Conservation (phyloP, 2,329 filamentous ascomycete genomes). For the Monosporascus sp. region DNA sequence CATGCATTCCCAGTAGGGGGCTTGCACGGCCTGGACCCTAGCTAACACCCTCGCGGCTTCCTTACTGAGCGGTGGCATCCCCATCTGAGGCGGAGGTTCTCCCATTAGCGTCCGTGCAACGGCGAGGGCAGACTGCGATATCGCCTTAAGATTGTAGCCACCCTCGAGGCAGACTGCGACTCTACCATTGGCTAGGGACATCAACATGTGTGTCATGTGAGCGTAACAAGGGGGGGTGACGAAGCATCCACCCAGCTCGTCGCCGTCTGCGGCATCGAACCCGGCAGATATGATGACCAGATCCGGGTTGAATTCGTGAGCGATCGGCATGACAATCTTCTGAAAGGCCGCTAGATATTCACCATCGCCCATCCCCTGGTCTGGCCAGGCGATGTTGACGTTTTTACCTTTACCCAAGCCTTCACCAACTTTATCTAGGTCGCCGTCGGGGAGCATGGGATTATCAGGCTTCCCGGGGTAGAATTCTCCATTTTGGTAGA, state of each 20-base stretch:
- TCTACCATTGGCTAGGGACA: slow-evolving; percentile 86
- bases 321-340: slow-evolving; percentile 92
- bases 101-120: slow-evolving; percentile 94
- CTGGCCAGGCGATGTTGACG: slow-evolving; percentile 62
- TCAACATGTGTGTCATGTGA: slow-evolving; percentile 99
- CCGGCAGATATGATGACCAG: slow-evolving; percentile 92
- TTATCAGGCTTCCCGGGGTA: slow-evolving; percentile 68
- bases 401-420: slow-evolving; percentile 54
- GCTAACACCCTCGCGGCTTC: slow-evolving; percentile 52
- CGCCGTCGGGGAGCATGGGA: slow-evolving; percentile 52
- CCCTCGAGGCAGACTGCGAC: slow-evolving; percentile 91
- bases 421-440: slow-evolving; percentile 53
- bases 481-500: slow-evolving; percentile 76
- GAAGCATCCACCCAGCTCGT: slow-evolving; percentile 87
- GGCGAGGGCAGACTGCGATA: slow-evolving; percentile 85
- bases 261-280: slow-evolving; percentile 91
- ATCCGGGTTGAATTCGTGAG: slow-evolving; percentile 87
- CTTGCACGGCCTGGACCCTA: slow-evolving; percentile 55
- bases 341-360: slow-evolving; percentile 98
- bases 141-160: slow-evolving; percentile 89
- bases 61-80: slow-evolving; percentile 50
- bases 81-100: slow-evolving; percentile 68
- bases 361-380: slow-evolving; percentile 83
- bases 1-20: slow-evolving; percentile 83
- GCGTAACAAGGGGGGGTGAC: slow-evolving; percentile 89